These are phyloP conservation scores for Diaporthe nobilis DNA, from an alignment of 2,329 filamentous ascomycete species.

Conservation along the genomic window DNA sequence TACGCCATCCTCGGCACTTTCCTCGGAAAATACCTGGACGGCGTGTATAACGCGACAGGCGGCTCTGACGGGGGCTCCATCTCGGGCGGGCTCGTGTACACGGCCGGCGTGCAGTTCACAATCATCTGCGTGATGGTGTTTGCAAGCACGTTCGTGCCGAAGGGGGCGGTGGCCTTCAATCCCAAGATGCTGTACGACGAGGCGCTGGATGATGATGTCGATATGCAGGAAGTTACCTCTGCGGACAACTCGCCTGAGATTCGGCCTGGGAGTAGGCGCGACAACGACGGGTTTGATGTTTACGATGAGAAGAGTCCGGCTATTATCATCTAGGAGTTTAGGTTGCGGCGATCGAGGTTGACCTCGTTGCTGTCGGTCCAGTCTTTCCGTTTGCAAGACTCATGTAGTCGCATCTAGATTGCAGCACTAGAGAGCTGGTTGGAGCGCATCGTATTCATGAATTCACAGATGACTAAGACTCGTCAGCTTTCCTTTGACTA, in stretches of 20 bases:
- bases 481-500: background rate
- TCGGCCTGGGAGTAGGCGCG: slow-evolving; percentile 4
- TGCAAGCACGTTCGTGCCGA: slow-evolving; percentile 60
- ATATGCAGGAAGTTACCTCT: background rate
- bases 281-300: background rate
- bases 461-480: background rate
- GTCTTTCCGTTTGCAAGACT: background rate
- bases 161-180: slow-evolving; percentile 59
- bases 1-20: slow-evolving; percentile 46
- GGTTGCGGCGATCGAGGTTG: background rate
- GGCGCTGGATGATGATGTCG: slow-evolving; percentile 48
- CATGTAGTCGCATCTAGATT: background rate
- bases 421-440: background rate
- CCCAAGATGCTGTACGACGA: slow-evolving; percentile 58
- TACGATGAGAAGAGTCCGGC: slow-evolving; percentile 12
- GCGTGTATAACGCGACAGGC: slow-evolving; percentile 52
- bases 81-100: slow-evolving; percentile 56
- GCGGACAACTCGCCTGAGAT: slow-evolving; percentile 4
- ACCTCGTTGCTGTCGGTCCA: background rate
- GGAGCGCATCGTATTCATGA: background rate
- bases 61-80: slow-evolving; percentile 50
- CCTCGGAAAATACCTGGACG: slow-evolving; percentile 62
- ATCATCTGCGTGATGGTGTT: slow-evolving; percentile 58
- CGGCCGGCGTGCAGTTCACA: slow-evolving; percentile 63
- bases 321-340: background rate